A percentile compares a stretch with the other conserved stretches of the same genome.
Conservation (phyloP, 768 basidiomycete genomes). For the Russula sp. region DNA sequence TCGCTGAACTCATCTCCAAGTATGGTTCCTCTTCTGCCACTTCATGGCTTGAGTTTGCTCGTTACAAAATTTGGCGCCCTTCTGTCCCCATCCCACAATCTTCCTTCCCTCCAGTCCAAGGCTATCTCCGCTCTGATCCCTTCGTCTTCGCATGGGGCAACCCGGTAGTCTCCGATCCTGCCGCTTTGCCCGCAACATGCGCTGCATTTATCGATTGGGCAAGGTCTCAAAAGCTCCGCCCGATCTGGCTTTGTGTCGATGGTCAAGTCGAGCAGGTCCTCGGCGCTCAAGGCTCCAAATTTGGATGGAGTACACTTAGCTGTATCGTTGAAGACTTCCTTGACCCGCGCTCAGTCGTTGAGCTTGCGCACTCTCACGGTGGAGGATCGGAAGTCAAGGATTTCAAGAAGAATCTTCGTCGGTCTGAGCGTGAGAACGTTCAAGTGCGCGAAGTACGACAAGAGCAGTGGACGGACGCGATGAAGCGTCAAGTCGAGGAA, state of each 20-base stretch:
- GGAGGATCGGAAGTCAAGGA: conserved; percentile 40
- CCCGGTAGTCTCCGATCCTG: conserved; percentile 19
- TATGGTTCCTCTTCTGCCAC: conserved; percentile 65
- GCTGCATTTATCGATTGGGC: conserved; percentile 33
- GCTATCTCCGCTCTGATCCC: conserved; percentile 45
- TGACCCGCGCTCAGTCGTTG: conserved; percentile 36
- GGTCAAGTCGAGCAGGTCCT: conserved; percentile 44
- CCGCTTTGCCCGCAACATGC: conserved; percentile 43
- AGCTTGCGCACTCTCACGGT: conserved; percentile 32
- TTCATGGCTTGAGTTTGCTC: conserved; percentile 55
- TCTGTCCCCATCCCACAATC: conserved; percentile 52
- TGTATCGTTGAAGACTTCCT: conserved; percentile 58
- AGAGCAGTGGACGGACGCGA: conserved; percentile 37
- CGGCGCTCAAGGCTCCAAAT: conserved; percentile 31
- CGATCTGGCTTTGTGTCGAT: conserved; percentile 56
- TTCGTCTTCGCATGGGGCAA: conserved; percentile 30
- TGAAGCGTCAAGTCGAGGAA: conserved; percentile 41
- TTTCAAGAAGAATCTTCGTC: conserved; percentile 52
- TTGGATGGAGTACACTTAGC: conserved; percentile 51
- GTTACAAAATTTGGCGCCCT: conserved; percentile 45
- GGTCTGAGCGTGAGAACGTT: conserved; percentile 50
- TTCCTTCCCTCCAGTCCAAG: conserved; percentile 54
- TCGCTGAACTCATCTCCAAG: conserved; percentile 42
- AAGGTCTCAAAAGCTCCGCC: conserved; percentile 39
- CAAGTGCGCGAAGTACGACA: conserved; percentile 37